Percentiles rank a stretch among this genome's conserved stretches.
phyloP scores from a whole-genome alignment of 1,284 basidiomycete genomes.

The Marasmius tenuissimus region DNA sequence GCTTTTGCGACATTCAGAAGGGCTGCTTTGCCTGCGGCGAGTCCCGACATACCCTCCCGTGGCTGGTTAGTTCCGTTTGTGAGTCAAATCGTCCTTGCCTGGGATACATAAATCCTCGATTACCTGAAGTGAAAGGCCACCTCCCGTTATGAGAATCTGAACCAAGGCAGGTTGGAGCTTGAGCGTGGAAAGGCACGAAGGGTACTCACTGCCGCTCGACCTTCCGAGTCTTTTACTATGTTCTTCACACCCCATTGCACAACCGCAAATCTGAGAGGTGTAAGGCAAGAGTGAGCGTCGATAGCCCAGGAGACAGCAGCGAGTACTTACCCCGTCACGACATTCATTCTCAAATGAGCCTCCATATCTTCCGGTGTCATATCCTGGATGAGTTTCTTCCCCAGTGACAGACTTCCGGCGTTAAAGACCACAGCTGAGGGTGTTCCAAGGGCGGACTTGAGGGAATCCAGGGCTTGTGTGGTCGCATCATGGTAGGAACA shows the following conservation, averaged over 20 bases:
- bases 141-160: not conserved
- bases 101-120: not conserved
- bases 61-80: not conserved
- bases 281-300: not conserved
- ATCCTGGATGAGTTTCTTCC: not conserved
- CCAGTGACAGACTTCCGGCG: not conserved
- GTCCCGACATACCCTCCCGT: not conserved
- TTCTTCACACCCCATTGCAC: conserved; percentile 1
- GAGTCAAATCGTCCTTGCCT: not conserved
- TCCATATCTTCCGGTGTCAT: not conserved
- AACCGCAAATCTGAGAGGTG: not conserved
- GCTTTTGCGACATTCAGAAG: not conserved
- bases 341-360: not conserved
- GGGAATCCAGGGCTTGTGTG: not conserved
- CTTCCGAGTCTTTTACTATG: not conserved
- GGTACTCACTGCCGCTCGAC: not conserved
- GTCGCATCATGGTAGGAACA: not conserved
- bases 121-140: not conserved
- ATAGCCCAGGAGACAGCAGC: not conserved
- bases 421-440: not conserved
- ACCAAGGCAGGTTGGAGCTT: no score
- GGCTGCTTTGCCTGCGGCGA: not conserved
- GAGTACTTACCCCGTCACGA: not conserved
- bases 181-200: not conserved
- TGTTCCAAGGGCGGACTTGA: not conserved